Evolutionary conservation across 768 basidiomycete species (phyloP).

Genomic region (Polyporus arcularius): DNA sequence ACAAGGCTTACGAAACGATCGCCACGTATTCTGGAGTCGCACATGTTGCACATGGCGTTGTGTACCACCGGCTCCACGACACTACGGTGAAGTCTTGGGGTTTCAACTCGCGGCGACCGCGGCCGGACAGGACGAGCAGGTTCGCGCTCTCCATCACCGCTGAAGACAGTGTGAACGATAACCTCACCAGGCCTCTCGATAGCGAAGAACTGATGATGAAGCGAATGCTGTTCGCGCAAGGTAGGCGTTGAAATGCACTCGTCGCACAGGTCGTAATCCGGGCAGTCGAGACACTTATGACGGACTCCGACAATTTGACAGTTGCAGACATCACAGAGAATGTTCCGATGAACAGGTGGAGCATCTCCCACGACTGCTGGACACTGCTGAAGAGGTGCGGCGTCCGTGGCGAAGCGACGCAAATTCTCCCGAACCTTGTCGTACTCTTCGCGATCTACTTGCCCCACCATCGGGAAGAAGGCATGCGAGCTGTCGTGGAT

Average conservation of each 20-base stretch:
- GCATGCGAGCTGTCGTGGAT: conserved; percentile 19
- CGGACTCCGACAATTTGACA: conserved; percentile 61
- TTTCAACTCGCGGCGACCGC: not conserved
- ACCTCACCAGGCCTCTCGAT: conserved; percentile 66
- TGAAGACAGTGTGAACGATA: conserved; percentile 61
- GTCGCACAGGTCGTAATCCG: conserved; percentile 34
- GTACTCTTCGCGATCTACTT: not conserved
- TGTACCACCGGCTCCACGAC: conserved; percentile 45
- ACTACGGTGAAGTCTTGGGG: not conserved
- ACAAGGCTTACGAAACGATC: conserved; percentile 64
- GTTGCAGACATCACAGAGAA: conserved; percentile 70
- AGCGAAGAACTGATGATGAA: conserved; percentile 71
- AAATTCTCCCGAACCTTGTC: conserved; percentile 6
- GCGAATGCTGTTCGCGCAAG: conserved; percentile 31
- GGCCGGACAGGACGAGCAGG: not conserved
- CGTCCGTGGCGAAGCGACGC: not conserved
- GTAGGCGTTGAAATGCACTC: conserved; percentile 15
- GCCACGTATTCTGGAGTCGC: conserved; percentile 70
- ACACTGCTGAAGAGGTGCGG: not conserved
- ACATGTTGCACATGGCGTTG: conserved; percentile 73
- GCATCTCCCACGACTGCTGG: not conserved
- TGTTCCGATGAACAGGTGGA: conserved; percentile 43
- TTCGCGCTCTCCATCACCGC: conserved; percentile 39
- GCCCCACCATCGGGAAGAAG: conserved; percentile 22
- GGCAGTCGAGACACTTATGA: conserved; percentile 82